Conservation (phyloP, 768 basidiomycete species). For the Coprinellus aureogranulatus region DNA sequence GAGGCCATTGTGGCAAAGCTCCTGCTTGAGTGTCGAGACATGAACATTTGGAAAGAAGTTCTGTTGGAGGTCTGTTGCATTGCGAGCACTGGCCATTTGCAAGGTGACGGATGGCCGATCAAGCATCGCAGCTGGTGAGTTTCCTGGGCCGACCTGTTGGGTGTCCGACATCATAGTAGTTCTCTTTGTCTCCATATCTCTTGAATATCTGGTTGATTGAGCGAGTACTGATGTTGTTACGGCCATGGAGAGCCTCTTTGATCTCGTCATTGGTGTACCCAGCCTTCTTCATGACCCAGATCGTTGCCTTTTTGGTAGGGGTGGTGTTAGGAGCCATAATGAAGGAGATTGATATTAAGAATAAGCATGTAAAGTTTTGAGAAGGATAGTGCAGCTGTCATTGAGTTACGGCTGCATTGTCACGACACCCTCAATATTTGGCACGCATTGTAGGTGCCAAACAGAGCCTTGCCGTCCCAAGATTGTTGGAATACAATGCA, state of each 20-base stretch:
- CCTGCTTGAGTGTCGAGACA: conserved; percentile 3
- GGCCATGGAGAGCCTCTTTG: neutral
- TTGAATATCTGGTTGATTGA: conserved; percentile 1
- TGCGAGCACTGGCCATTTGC: neutral
- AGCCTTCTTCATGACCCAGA: conserved; percentile 6
- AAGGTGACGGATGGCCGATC: neutral
- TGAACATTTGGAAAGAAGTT: conserved; percentile 11
- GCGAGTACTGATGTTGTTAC: neutral
- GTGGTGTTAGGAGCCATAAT: conserved; percentile 6
- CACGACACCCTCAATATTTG: too few species aligned
- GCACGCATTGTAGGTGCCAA: too few species aligned
- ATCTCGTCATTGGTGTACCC: conserved; percentile 4
- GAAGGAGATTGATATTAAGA: neutral
- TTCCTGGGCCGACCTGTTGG: neutral
- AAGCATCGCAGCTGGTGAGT: neutral
- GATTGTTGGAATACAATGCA: too few species aligned
- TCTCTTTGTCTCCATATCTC: conserved; percentile 6
- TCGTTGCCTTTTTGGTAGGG: conserved; percentile 5
- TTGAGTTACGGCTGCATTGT: too few species aligned
- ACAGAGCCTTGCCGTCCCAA: too few species aligned
- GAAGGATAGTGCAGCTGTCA: too few species aligned
- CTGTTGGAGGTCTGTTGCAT: conserved; percentile 13
- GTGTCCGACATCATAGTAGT: neutral
- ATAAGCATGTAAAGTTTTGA: too few species aligned
- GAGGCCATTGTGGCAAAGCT: conserved; percentile 1